phyloP scores from a whole-genome alignment of 495 filamentous ascomycete genomes.

The Apodospora peruviana region DNA sequence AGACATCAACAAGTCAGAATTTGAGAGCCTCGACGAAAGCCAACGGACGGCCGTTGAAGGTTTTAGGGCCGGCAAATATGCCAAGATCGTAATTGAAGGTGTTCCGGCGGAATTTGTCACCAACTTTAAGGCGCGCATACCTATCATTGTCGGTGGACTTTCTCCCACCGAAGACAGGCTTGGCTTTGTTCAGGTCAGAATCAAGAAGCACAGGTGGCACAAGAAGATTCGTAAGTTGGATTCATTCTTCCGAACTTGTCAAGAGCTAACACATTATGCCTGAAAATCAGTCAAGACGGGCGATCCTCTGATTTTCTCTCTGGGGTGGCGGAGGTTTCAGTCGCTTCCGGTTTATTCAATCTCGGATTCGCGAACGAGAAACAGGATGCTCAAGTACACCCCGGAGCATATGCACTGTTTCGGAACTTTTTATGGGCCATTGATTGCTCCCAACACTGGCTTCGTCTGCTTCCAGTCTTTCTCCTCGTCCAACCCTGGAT shows the following conservation, averaged over 20 bases:
- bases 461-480: conserved; percentile 93
- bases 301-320: conserved; percentile 92
- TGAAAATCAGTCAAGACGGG: conserved; percentile 68
- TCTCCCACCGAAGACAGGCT: conserved; percentile 90
- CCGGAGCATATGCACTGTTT: conserved; percentile 94
- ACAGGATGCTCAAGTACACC: conserved; percentile 93
- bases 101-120: conserved; percentile 87
- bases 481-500: conserved; percentile 80
- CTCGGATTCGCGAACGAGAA: conserved; percentile 84
- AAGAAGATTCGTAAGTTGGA: conserved; percentile 68
- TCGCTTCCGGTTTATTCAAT: conserved; percentile 88
- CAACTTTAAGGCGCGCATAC: conserved; percentile 80
- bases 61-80: conserved; percentile 89
- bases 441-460: conserved; percentile 91
- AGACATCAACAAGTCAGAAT: conserved; percentile 90
- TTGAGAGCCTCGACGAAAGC: conserved; percentile 73
- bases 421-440: conserved; percentile 88
- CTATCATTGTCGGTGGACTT: conserved; percentile 84
- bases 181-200: conserved; percentile 89
- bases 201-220: conserved; percentile 97
- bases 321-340: conserved; percentile 97
- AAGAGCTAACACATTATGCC: neutral
- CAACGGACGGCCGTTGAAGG: conserved; percentile 82
- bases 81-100: conserved; percentile 77
- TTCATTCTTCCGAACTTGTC: neutral